Conservation (phyloP, 108 stramenopile species). For the Aurantiochytrium sp. region DNA sequence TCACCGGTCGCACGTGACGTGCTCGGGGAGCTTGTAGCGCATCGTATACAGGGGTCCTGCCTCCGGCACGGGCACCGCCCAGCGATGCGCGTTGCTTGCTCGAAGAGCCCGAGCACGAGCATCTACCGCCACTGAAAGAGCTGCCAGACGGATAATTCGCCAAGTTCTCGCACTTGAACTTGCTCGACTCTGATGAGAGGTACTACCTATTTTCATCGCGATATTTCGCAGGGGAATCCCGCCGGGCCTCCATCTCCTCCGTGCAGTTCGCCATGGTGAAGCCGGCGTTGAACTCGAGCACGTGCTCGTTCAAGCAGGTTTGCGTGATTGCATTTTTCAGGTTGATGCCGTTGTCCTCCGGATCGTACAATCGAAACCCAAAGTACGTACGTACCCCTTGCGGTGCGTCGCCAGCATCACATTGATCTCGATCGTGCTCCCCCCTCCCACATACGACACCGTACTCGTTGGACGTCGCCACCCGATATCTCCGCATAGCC, state of each 20-base stretch:
- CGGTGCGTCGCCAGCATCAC: neutral
- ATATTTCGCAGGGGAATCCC: neutral
- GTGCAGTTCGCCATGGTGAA: neutral
- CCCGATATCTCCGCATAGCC: neutral
- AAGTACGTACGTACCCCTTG: neutral
- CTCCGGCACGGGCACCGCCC: neutral
- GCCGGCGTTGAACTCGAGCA: neutral
- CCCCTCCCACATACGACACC: neutral
- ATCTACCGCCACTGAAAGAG: neutral
- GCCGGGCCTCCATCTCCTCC: neutral
- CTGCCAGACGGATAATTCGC: too few relatives aligned
- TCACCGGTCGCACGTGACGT: neutral
- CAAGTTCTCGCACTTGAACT: too few relatives aligned
- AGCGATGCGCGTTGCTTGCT: neutral
- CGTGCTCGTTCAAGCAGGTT: neutral
- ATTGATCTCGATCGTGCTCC: neutral
- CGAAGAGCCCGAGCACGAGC: neutral
- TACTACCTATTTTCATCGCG: too few relatives aligned
- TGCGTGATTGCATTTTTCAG: too few relatives aligned
- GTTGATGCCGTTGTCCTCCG: neutral
- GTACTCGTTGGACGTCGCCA: too few relatives aligned
- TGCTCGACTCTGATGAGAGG: too few relatives aligned
- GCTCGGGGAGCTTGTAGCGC: neutral
- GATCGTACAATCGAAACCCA: neutral
- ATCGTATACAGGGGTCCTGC: neutral